Percentiles rank a stretch among this genome's conserved stretches.
Evolutionary conservation across 1,284 basidiomycete species (phyloP).

Genomic region (Lentinus polychrous): DNA sequence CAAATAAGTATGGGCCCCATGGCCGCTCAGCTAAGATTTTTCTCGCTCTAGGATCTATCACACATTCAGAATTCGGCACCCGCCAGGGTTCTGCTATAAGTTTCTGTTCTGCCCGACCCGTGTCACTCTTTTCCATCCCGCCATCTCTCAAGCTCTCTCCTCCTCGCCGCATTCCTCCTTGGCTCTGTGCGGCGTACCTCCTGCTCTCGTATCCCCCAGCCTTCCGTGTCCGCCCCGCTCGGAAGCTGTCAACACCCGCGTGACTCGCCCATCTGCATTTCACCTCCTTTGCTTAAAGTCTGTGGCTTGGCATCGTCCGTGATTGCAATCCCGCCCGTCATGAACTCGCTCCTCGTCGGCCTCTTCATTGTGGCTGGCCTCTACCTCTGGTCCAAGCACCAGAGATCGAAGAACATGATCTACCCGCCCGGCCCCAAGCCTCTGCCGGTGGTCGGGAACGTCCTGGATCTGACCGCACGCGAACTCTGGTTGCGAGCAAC

Average conservation of each 20-base stretch:
- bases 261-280: too few species aligned
- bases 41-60: too few species aligned
- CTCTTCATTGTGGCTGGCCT: constrained; percentile 15
- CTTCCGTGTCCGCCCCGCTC: too few species aligned
- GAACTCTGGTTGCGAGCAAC: constrained; percentile 34
- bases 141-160: background rate
- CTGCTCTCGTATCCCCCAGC: too few species aligned
- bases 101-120: too few species aligned
- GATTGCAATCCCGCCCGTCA: background rate
- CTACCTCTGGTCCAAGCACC: constrained; percentile 17
- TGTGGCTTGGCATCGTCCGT: background rate
- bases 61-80: too few species aligned
- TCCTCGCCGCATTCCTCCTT: too few species aligned
- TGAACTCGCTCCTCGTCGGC: constrained; percentile 14
- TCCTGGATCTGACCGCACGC: constrained; percentile 49
- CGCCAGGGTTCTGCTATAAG: too few species aligned
- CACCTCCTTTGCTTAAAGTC: too few species aligned
- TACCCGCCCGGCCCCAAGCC: constrained; percentile 64
- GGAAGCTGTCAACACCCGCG: too few species aligned
- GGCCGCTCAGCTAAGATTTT: too few species aligned
- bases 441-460: constrained; percentile 56
- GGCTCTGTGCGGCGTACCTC: background rate
- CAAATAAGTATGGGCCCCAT: too few species aligned
- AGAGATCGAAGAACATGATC: constrained; percentile 13
- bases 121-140: background rate